Percentiles rank a stretch among this genome's conserved stretches.
These are phyloP conservation scores for Yarrowia hollandica DNA, from an alignment of 805 yeast genomes.

Conservation along the genomic window DNA sequence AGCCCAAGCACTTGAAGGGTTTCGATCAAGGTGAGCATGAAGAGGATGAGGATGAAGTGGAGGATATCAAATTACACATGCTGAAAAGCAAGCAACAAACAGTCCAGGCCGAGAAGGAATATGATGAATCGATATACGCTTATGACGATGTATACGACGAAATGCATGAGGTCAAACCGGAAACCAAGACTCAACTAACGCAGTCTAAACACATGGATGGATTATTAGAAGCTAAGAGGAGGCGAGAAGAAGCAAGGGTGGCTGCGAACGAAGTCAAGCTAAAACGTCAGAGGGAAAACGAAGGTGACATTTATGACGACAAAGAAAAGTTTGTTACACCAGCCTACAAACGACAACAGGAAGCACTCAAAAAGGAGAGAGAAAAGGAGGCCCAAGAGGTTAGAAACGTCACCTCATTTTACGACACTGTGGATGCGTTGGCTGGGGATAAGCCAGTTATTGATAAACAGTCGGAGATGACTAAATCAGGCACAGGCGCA, in stretches of 20 bases:
- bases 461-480: background rate
- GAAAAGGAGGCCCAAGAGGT: slow-evolving; percentile 33
- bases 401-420: background rate
- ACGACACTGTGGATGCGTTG: slow-evolving; percentile 5
- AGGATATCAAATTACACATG: background rate
- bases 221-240: slow-evolving; percentile 48
- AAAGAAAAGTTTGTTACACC: slow-evolving; percentile 52
- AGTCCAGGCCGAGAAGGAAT: background rate
- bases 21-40: slow-evolving; percentile 27
- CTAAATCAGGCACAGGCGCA: background rate
- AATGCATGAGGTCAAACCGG: slow-evolving; percentile 41
- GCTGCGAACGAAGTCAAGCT: slow-evolving; percentile 44
- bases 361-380: slow-evolving; percentile 37
- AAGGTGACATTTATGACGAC: slow-evolving; percentile 44
- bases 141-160: slow-evolving; percentile 53
- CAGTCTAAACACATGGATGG: slow-evolving; percentile 43
- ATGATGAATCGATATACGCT: slow-evolving; percentile 38
- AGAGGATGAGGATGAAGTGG: slow-evolving; percentile 3
- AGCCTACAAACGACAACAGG: slow-evolving; percentile 48
- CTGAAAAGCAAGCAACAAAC: slow-evolving; percentile 1
- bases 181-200: slow-evolving; percentile 19
- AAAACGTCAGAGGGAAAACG: slow-evolving; percentile 43
- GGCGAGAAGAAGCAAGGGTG: slow-evolving; percentile 50
- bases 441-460: background rate
- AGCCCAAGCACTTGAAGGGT: slow-evolving; percentile 30